phyloP scores from a whole-genome alignment of 805 yeast genomes.

The Spathaspora sp. region DNA sequence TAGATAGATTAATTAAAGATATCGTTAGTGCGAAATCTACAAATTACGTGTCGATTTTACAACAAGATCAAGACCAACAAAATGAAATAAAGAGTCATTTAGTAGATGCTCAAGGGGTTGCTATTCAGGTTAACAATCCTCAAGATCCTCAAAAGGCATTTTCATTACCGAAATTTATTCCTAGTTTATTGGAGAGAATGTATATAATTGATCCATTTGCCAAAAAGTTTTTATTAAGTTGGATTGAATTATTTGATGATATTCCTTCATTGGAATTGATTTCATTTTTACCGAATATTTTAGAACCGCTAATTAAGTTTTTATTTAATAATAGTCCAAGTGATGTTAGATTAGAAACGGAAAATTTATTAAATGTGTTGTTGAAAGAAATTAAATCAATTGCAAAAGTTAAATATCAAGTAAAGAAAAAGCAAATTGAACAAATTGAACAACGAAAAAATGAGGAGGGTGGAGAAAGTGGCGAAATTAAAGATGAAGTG shows the following conservation, averaged over 20 bases:
- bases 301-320: slow-evolving; percentile 78
- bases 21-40: slow-evolving; percentile 94
- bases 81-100: slow-evolving; percentile 34
- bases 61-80: slow-evolving; percentile 37
- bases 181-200: slow-evolving; percentile 85
- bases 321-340: slow-evolving; percentile 73
- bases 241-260: slow-evolving; percentile 90
- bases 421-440: slow-evolving; percentile 26
- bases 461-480: slow-evolving; percentile 16
- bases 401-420: slow-evolving; percentile 59
- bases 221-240: slow-evolving; percentile 84
- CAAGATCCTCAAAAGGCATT: slow-evolving; percentile 69
- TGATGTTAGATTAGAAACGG: slow-evolving; percentile 85
- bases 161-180: slow-evolving; percentile 82
- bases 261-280: slow-evolving; percentile 89
- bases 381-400: slow-evolving; percentile 77
- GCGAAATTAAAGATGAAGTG: slow-evolving; percentile 10
- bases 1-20: slow-evolving; percentile 88
- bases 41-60: slow-evolving; percentile 73
- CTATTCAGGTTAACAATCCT: slow-evolving; percentile 54
- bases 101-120: slow-evolving; percentile 55
- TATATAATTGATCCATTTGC: slow-evolving; percentile 92
- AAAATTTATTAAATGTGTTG: slow-evolving; percentile 67
- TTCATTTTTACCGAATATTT: slow-evolving; percentile 81
- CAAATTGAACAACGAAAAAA: slow-evolving; percentile 11